Evolutionary conservation across 768 basidiomycete species (phyloP).

Genomic region (Rickenella mellea): DNA sequence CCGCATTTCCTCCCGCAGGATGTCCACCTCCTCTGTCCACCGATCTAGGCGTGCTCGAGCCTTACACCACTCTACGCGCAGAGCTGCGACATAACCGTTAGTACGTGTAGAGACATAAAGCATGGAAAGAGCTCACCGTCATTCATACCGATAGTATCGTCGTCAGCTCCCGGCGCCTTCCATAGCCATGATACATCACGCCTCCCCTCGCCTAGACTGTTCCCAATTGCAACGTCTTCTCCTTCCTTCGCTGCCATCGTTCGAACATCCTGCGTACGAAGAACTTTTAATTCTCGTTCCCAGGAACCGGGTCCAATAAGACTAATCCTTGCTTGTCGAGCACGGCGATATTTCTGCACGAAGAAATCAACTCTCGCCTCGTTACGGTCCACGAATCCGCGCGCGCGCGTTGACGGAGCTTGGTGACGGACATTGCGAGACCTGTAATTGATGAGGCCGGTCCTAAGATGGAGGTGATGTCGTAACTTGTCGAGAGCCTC

Average conservation of each 20-base stretch:
- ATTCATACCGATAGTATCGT: too few species aligned
- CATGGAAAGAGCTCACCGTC: too few species aligned
- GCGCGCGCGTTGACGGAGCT: slow-evolving; percentile 2
- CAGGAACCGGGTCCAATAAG: slow-evolving; percentile 1
- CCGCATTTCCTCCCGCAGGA: slow-evolving; percentile 17
- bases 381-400: slow-evolving; percentile 1
- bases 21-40: slow-evolving; percentile 14
- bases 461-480: slow-evolving; percentile 3
- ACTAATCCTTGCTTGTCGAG: slow-evolving; percentile 2
- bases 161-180: neutral
- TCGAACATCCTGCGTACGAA: neutral
- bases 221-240: too few species aligned
- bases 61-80: slow-evolving; percentile 11
- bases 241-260: too few species aligned
- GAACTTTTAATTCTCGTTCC: too few species aligned
- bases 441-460: too few species aligned
- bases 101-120: neutral
- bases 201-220: neutral
- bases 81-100: slow-evolving; percentile 6
- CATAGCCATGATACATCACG: neutral
- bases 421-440: slow-evolving; percentile 7
- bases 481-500: neutral
- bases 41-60: slow-evolving; percentile 6
- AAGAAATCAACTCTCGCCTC: slow-evolving; percentile 5
- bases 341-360: slow-evolving; percentile 7